A percentile compares a stretch with the other conserved stretches of the same genome.
Evolutionary conservation across 495 filamentous ascomycete genomes (phyloP).

Genomic region (Aspergillus nidulans): DNA sequence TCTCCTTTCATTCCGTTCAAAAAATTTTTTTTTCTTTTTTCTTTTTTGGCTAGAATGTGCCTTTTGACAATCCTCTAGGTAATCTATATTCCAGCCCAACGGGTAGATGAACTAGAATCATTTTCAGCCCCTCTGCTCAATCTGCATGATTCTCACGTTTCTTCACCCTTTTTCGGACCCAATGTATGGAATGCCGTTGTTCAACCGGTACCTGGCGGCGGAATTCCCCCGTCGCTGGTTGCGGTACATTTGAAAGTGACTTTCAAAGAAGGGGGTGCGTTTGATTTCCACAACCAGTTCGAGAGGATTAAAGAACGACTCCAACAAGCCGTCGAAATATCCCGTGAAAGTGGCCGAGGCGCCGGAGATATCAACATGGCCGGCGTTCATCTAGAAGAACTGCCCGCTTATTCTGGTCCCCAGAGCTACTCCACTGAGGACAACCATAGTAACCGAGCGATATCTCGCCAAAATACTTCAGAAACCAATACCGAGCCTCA

Average conservation of each 20-base stretch:
- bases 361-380: constrained; percentile 50
- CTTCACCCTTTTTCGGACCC: constrained; percentile 91
- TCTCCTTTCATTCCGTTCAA: constrained; percentile 17
- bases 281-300: constrained; percentile 81
- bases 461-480: constrained; percentile 13
- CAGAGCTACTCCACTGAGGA: constrained; percentile 8
- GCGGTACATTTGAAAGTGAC: constrained; percentile 75
- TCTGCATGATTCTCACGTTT: constrained; percentile 82
- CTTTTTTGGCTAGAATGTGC: not conserved
- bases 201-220: constrained; percentile 77
- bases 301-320: constrained; percentile 81
- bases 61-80: constrained; percentile 48
- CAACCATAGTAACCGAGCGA: constrained; percentile 7
- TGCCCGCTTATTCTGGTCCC: constrained; percentile 69
- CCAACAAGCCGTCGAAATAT: constrained; percentile 71
- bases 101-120: constrained; percentile 68
- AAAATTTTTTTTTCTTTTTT: too few relatives aligned
- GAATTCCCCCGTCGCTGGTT: constrained; percentile 69
- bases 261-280: constrained; percentile 93
- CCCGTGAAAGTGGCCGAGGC: constrained; percentile 44
- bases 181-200: constrained; percentile 83
- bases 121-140: constrained; percentile 85
- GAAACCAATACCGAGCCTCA: constrained; percentile 44
- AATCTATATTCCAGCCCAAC: constrained; percentile 76
- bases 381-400: constrained; percentile 68